A percentile compares a stretch with the other conserved stretches of the same genome.
phyloP scores from a whole-genome alignment of 2,329 filamentous ascomycete genomes.

The Penicillium brevicompactum region DNA sequence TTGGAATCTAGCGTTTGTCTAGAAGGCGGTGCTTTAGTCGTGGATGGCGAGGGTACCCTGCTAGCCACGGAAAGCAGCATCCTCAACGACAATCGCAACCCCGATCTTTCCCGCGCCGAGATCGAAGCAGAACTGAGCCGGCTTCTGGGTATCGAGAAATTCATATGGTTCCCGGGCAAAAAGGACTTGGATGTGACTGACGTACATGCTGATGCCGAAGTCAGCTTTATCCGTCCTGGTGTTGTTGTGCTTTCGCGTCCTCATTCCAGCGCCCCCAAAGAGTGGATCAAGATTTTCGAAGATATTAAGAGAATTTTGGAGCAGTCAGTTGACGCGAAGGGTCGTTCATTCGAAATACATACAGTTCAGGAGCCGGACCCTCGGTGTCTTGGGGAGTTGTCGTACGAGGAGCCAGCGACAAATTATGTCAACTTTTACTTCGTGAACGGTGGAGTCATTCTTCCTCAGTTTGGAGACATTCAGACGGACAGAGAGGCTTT shows the following conservation, averaged over 20 bases:
- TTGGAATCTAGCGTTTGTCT: conserved; percentile 21
- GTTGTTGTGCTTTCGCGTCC: conserved; percentile 30
- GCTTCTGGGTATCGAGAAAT: conserved; percentile 27
- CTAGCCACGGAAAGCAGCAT: conserved; percentile 33
- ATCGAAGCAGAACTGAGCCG: conserved; percentile 27
- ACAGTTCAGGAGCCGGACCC: conserved; percentile 27
- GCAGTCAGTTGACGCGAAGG: conserved; percentile 21
- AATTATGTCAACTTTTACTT: conserved; percentile 35
- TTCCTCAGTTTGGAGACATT: conserved; percentile 30
- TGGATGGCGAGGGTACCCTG: conserved; percentile 34
- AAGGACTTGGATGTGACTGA: conserved; percentile 32
- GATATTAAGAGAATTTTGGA: conserved; percentile 21
- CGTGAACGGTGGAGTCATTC: conserved; percentile 31
- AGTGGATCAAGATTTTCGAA: conserved; percentile 21
- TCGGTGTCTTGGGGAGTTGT: not conserved
- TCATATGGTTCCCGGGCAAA: conserved; percentile 32
- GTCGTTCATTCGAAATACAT: conserved; percentile 24
- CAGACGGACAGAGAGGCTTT: conserved; percentile 22
- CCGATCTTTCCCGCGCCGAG: conserved; percentile 14
- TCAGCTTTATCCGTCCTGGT: conserved; percentile 19
- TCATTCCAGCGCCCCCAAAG: conserved; percentile 13
- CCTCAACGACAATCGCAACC: conserved; percentile 32
- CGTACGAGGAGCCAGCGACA: conserved; percentile 21
- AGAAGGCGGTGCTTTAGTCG: conserved; percentile 32
- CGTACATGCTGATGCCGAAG: conserved; percentile 27